phyloP scores from a whole-genome alignment of 1,284 basidiomycete genomes.

The Austroboletus rostrupii region DNA sequence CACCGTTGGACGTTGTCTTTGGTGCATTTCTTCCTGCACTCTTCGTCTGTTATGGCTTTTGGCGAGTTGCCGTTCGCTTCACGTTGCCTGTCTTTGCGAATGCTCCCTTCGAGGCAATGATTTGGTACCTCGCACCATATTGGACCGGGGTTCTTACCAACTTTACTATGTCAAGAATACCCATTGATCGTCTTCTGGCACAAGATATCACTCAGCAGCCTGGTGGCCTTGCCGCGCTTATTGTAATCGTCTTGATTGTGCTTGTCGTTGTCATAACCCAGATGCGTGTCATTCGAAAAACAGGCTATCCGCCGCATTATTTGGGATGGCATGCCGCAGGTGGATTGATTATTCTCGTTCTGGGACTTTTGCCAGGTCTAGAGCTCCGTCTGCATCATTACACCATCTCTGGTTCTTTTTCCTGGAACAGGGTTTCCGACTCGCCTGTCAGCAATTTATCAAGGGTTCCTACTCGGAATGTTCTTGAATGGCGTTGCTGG shows the following conservation, averaged over 20 bases:
- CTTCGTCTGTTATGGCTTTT: slow-evolving; percentile 79
- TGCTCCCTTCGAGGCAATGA: slow-evolving; percentile 66
- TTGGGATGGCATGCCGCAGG: slow-evolving; percentile 66
- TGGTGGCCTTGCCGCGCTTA: slow-evolving; percentile 69
- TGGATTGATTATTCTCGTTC: slow-evolving; percentile 60
- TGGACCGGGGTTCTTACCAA: slow-evolving; percentile 78
- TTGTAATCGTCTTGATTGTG: slow-evolving; percentile 68
- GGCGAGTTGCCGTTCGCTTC: slow-evolving; percentile 74
- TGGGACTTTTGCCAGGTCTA: slow-evolving; percentile 69
- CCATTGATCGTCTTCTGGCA: slow-evolving; percentile 67
- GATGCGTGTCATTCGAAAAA: slow-evolving; percentile 77
- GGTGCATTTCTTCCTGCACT: slow-evolving; percentile 75
- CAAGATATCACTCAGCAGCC: slow-evolving; percentile 67
- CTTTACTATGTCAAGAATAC: slow-evolving; percentile 64
- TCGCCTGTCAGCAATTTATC: slow-evolving; percentile 71
- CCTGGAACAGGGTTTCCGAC: slow-evolving; percentile 82
- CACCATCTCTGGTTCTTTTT: slow-evolving; percentile 65
- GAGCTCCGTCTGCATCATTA: slow-evolving; percentile 73
- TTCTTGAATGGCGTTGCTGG: slow-evolving; percentile 76
- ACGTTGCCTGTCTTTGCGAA: slow-evolving; percentile 67
- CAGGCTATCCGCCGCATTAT: slow-evolving; percentile 78
- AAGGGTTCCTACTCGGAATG: slow-evolving; percentile 79
- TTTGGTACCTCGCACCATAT: slow-evolving; percentile 76
- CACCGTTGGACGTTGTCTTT: slow-evolving; percentile 65
- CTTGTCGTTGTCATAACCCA: slow-evolving; percentile 67